Conservation (phyloP, 2,329 filamentous ascomycete species). For the Fusarium sp. region DNA sequence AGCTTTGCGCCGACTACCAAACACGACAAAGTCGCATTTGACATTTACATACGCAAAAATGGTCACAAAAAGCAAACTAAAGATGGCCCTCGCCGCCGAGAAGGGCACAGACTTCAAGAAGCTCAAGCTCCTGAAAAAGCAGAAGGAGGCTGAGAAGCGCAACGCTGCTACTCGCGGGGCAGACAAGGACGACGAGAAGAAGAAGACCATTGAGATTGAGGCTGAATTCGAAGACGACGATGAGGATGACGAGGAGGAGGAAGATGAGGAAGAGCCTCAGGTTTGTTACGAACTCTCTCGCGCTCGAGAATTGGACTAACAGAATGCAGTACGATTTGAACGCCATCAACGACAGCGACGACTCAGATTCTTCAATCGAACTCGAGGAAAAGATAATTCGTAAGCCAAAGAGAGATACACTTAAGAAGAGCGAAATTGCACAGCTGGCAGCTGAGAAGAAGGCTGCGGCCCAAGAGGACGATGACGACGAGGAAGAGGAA, state of each 20-base stretch:
- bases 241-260: constrained; percentile 51
- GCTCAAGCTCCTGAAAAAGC: constrained; percentile 59
- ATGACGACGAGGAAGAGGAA: constrained; percentile 72
- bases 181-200: constrained; percentile 46
- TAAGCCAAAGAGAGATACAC: constrained; percentile 56
- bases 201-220: constrained; percentile 49
- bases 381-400: constrained; percentile 76
- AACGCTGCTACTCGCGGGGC: constrained; percentile 44
- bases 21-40: constrained; percentile 22
- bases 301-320: neutral
- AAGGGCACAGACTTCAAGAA: constrained; percentile 64
- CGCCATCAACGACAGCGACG: constrained; percentile 68
- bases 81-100: constrained; percentile 63
- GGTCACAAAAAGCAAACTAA: constrained; percentile 60
- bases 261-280: constrained; percentile 47
- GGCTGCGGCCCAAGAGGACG: constrained; percentile 45
- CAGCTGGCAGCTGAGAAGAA: constrained; percentile 40
- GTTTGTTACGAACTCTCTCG: constrained; percentile 28
- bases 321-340: constrained; percentile 59
- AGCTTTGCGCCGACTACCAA: constrained; percentile 24
- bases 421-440: constrained; percentile 46
- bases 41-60: constrained; percentile 40
- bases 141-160: constrained; percentile 55
- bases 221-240: constrained; percentile 47
- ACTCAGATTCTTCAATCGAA: constrained; percentile 77